phyloP scores from a whole-genome alignment of 1,139 yeast species.

The Nakaseomyces nivariensis region DNA sequence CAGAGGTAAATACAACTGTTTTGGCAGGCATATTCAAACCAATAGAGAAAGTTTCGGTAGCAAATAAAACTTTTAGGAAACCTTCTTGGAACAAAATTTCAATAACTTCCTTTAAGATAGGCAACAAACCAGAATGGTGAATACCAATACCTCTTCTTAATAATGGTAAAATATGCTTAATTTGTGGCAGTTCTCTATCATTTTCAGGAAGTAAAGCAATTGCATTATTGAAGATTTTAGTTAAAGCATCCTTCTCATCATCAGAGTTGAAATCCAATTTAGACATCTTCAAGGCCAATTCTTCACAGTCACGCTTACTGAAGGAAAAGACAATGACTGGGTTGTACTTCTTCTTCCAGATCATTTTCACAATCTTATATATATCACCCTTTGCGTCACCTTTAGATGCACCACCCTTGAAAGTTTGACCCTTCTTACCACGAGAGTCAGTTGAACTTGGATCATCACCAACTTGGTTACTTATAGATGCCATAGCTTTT shows the following conservation, averaged over 20 bases:
- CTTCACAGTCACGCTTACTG: constrained; percentile 93
- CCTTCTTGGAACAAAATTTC: constrained; percentile 97
- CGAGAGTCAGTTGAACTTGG: constrained; percentile 49
- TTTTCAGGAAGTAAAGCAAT: constrained; percentile 76
- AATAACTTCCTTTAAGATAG: constrained; percentile 91
- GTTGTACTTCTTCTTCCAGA: constrained; percentile 87
- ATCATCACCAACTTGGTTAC: constrained; percentile 77
- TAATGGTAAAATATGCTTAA: constrained; percentile 79
- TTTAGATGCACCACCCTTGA: constrained; percentile 64
- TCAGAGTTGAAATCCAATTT: constrained; percentile 87
- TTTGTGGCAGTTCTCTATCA: constrained; percentile 89
- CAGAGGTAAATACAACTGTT: constrained; percentile 95
- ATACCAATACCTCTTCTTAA: constrained; percentile 94
- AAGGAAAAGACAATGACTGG: constrained; percentile 98
- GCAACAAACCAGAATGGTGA: constrained; percentile 93
- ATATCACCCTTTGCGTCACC: constrained; percentile 83
- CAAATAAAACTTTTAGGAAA: constrained; percentile 82
- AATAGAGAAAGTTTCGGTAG: constrained; percentile 96
- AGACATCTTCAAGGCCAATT: constrained; percentile 87
- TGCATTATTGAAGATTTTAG: constrained; percentile 84
- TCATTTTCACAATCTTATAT: constrained; percentile 94
- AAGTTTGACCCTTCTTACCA: constrained; percentile 77
- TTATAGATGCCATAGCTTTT: constrained; percentile 92
- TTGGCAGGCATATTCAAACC: constrained; percentile 98
- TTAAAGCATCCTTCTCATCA: constrained; percentile 82